phyloP scores from a whole-genome alignment of 2,329 filamentous ascomycete species.

The Pseudogymnoascus sp. region DNA sequence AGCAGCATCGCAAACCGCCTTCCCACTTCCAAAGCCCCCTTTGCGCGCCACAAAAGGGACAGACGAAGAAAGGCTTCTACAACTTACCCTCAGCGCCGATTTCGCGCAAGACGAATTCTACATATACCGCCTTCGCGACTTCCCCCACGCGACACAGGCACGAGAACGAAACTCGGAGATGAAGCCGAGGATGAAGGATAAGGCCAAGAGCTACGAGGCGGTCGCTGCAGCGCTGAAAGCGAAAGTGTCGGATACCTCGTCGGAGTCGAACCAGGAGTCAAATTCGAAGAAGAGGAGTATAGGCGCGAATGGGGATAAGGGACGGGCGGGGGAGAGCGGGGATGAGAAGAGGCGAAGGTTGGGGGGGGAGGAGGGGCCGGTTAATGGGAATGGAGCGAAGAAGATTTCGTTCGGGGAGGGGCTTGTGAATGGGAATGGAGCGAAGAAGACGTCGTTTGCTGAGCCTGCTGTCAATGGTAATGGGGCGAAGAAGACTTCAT shows the following conservation, averaged over 20 bases:
- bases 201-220: neutral
- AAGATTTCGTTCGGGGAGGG: neutral
- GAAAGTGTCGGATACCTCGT: neutral
- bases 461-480: neutral
- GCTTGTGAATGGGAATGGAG: neutral
- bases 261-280: neutral
- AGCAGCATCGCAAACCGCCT: neutral
- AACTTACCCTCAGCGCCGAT: neutral
- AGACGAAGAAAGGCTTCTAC: neutral
- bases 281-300: neutral
- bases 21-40: neutral
- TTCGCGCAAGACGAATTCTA: neutral
- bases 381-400: slow-evolving; percentile 1
- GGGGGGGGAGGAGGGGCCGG: neutral
- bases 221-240: neutral
- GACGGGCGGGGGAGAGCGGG: neutral
- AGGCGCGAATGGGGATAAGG: neutral
- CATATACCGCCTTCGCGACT: neutral
- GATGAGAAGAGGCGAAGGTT: neutral
- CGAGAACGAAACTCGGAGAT: neutral
- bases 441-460: neutral
- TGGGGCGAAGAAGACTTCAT: neutral
- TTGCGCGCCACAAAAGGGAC: neutral
- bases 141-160: neutral
- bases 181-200: neutral